A percentile compares a stretch with the other conserved stretches of the same genome.
Conservation (phyloP, 257 asterid genomes). For the Solanum virginianum region DNA sequence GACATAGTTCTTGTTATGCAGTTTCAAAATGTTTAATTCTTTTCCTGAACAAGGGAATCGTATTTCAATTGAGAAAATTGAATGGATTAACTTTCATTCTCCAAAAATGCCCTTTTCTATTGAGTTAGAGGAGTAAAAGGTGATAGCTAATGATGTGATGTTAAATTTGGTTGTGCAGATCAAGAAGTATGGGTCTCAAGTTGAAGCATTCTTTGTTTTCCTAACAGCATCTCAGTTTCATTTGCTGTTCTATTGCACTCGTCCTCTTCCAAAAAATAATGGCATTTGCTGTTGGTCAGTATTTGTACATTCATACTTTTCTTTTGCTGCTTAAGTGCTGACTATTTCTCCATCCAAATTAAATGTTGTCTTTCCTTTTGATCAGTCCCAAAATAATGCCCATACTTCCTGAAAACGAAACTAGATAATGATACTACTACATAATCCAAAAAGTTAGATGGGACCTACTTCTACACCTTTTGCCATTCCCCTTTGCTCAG, state of each 20-base stretch:
- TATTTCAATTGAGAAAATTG: neutral
- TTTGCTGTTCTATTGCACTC: conserved; percentile 83
- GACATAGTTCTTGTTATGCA: neutral
- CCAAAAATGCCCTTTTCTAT: neutral
- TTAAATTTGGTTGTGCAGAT: conserved; percentile 42
- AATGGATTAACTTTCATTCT: neutral
- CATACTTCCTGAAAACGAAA: neutral
- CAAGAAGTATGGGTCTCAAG: conserved; percentile 75
- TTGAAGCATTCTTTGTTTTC: conserved; percentile 77
- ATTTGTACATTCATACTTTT: neutral
- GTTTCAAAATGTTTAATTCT: neutral
- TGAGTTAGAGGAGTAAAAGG: neutral
- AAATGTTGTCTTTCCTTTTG: neutral
- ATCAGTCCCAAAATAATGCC: neutral
- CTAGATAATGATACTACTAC: neutral
- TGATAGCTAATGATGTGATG: conserved; percentile 1
- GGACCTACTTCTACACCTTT: neutral
- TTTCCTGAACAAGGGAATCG: neutral
- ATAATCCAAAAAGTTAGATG: neutral
- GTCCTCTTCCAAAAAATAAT: conserved; percentile 87
- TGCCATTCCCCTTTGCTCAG: neutral
- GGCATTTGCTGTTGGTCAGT: conserved; percentile 83
- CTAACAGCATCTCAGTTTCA: conserved; percentile 83
- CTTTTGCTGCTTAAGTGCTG: neutral
- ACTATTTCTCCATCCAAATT: neutral